phyloP scores from a whole-genome alignment of 495 filamentous ascomycete genomes.

The Trichoderma orchidacearum region DNA sequence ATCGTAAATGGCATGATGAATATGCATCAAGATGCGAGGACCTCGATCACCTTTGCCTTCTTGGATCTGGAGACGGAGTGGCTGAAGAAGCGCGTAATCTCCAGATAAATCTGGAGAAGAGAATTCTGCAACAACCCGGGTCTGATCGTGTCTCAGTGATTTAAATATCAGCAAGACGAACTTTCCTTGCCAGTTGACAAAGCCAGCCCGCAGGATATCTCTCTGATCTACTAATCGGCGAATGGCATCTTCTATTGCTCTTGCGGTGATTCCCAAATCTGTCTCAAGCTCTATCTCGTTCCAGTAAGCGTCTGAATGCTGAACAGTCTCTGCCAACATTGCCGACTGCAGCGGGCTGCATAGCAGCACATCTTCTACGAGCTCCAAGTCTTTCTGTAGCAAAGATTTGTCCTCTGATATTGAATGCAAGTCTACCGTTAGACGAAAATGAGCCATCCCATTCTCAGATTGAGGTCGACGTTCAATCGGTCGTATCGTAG shows the following conservation, averaged over 20 bases:
- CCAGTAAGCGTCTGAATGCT: slow-evolving; percentile 45
- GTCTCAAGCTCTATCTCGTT: slow-evolving; percentile 58
- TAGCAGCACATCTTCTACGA: slow-evolving; percentile 38
- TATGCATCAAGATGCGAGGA: slow-evolving; percentile 26
- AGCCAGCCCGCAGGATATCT: slow-evolving; percentile 58
- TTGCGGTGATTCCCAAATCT: slow-evolving; percentile 10
- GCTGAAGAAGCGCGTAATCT: slow-evolving; percentile 35
- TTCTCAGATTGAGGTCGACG: neutral
- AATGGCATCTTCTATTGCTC: slow-evolving; percentile 31
- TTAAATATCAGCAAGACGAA: slow-evolving; percentile 54
- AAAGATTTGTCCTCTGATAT: neutral
- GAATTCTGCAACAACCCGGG: slow-evolving; percentile 22
- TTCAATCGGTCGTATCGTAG: neutral
- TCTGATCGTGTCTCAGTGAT: slow-evolving; percentile 20
- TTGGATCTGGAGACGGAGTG: slow-evolving; percentile 42
- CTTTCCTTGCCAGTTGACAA: slow-evolving; percentile 34
- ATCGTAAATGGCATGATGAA: slow-evolving; percentile 74
- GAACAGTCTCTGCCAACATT: slow-evolving; percentile 61
- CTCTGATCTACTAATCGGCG: slow-evolving; percentile 35
- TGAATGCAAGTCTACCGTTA: neutral
- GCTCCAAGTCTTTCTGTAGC: slow-evolving; percentile 7
- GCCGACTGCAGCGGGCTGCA: slow-evolving; percentile 60
- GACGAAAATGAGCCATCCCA: neutral
- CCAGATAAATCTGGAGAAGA: neutral
- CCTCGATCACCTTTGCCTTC: slow-evolving; percentile 2